Percentiles rank a stretch among this genome's conserved stretches.
Evolutionary conservation across 169 alveolate genomes (phyloP).

Genomic region (Eimeria necatrix): DNA sequence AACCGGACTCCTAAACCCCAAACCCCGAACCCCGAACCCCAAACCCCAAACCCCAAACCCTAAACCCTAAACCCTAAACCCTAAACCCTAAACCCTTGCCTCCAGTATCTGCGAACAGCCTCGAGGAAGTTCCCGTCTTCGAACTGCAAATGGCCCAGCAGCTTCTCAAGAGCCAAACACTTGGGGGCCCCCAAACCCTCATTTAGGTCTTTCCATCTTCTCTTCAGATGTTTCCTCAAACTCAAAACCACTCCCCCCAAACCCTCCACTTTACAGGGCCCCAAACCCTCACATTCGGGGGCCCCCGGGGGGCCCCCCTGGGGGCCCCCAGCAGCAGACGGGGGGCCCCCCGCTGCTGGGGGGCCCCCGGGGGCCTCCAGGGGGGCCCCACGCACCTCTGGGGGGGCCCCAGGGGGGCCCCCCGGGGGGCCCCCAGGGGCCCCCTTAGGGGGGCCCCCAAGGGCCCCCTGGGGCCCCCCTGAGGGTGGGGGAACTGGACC

Average conservation of each 20-base stretch:
- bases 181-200: conserved; percentile 49
- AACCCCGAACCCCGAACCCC: background rate
- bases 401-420: conserved; percentile 1
- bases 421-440: background rate
- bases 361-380: background rate
- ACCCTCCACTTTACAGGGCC: background rate
- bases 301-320: background rate
- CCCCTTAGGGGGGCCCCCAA: no score
- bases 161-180: conserved; percentile 31
- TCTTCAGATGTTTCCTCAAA: background rate
- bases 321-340: background rate
- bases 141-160: conserved; percentile 49
- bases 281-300: background rate
- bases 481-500: no score
- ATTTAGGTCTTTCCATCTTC: background rate
- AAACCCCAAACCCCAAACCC: background rate
- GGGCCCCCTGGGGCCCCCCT: no score
- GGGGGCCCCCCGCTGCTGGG: background rate
- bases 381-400: background rate
- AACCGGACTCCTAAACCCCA: no score
- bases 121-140: background rate
- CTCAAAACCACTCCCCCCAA: background rate
- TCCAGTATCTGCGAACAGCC: conserved; percentile 38
- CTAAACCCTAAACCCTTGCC: background rate
- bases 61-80: conserved; percentile 8